Conservation (phyloP, 176 grass and related monocot species). For the Panicum miliaceum region DNA sequence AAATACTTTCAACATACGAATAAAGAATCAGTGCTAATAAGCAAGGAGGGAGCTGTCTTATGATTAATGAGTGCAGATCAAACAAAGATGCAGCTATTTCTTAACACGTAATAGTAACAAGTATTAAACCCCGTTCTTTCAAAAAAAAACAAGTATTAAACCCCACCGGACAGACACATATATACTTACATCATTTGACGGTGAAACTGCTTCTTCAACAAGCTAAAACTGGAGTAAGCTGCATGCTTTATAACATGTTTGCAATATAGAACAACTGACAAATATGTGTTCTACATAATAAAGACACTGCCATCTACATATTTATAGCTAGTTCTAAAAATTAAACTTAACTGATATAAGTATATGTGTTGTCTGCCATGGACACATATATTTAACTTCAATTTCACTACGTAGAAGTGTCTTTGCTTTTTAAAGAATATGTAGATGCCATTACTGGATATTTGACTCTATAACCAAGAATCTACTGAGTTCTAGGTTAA, state of each 20-base stretch:
- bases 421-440: background rate
- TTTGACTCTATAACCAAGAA: background rate
- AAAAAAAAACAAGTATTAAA: no score
- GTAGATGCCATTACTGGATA: background rate
- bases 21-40: background rate
- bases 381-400: background rate
- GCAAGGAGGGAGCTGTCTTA: background rate
- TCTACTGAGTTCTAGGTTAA: background rate
- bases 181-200: background rate
- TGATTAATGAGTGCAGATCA: conserved; percentile 18
- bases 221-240: conserved; percentile 20
- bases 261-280: background rate
- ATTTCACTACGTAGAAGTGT: background rate
- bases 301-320: no score
- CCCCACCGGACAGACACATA: background rate
- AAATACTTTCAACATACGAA: background rate
- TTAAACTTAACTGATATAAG: no score
- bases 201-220: conserved; percentile 11
- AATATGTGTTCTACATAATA: no score
- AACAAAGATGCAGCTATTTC: background rate
- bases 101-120: background rate
- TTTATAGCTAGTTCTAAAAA: no score
- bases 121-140: background rate
- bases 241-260: background rate
- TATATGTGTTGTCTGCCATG: no score